Evolutionary conservation across 768 basidiomycete genomes (phyloP).

Genomic region (Pisolithus orientalis): DNA sequence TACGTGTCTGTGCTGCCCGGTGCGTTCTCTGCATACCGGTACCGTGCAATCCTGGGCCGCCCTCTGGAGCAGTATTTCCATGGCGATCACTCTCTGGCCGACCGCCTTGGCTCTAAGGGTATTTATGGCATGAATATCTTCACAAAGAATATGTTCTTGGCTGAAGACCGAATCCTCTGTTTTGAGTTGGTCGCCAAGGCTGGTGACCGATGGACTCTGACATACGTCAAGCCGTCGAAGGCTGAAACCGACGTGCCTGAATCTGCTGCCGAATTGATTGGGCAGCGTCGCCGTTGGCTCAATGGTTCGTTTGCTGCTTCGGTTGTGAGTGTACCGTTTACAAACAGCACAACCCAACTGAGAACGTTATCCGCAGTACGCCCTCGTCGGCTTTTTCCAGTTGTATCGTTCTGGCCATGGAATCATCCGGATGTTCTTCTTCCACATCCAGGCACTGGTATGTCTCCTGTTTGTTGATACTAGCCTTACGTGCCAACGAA

Average conservation of each 20-base stretch:
- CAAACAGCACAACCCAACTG: not conserved
- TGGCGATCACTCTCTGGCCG: constrained; percentile 85
- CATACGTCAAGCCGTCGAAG: constrained; percentile 91
- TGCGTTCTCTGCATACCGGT: constrained; percentile 97
- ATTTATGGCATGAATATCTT: constrained; percentile 97
- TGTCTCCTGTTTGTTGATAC: constrained; percentile 22
- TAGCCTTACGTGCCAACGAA: not conserved
- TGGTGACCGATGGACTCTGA: constrained; percentile 80
- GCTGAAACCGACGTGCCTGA: constrained; percentile 97
- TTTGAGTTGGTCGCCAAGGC: constrained; percentile 95
- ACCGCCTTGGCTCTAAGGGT: constrained; percentile 88
- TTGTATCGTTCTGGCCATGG: constrained; percentile 86
- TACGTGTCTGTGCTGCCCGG: constrained; percentile 94
- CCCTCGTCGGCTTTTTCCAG: constrained; percentile 87
- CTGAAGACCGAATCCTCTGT: constrained; percentile 95
- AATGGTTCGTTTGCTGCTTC: constrained; percentile 95
- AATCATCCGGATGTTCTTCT: constrained; percentile 91
- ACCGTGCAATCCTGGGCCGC: constrained; percentile 82
- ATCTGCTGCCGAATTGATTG: constrained; percentile 84
- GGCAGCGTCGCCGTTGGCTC: constrained; percentile 93
- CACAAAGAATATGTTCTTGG: constrained; percentile 88
- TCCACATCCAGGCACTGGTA: constrained; percentile 89
- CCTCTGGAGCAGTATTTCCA: constrained; percentile 84
- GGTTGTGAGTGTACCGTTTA: constrained; percentile 47
- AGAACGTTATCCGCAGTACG: constrained; percentile 48